Evolutionary conservation across 148 eudicot genomes (phyloP).

Genomic region (Rhododendron griersonianum): DNA sequence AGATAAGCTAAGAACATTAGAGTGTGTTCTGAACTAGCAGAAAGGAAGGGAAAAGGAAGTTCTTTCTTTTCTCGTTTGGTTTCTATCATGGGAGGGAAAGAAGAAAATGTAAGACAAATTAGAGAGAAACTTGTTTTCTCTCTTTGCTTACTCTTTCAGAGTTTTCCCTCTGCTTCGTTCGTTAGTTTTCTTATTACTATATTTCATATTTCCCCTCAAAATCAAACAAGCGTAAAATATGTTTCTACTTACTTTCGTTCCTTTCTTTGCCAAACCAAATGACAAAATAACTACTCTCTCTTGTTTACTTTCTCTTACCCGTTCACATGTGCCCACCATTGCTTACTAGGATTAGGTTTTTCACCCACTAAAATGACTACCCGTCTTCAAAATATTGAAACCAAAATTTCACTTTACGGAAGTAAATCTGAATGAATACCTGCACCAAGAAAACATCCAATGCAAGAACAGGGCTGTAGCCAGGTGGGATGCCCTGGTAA

Average conservation of each 20-base stretch:
- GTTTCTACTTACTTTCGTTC: not conserved
- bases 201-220: not conserved
- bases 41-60: not conserved
- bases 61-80: not conserved
- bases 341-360: not conserved
- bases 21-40: not conserved
- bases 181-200: not conserved
- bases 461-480: conserved; percentile 76
- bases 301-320: not conserved
- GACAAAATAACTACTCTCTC: not conserved
- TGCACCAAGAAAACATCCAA: conserved; percentile 91
- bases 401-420: not conserved
- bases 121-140: not conserved
- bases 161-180: not conserved
- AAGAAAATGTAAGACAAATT: not conserved
- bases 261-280: not conserved
- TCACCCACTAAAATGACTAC: not conserved
- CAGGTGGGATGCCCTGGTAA: conserved; percentile 71
- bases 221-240: not conserved
- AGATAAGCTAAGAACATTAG: not conserved
- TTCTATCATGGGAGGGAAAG: not conserved
- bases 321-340: not conserved
- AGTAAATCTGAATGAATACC: conserved; percentile 34
- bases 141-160: not conserved
- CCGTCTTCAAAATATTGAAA: not conserved